These are phyloP conservation scores for Leishmania tarentolae DNA, from an alignment of 208 protist species.

Conservation along the genomic window DNA sequence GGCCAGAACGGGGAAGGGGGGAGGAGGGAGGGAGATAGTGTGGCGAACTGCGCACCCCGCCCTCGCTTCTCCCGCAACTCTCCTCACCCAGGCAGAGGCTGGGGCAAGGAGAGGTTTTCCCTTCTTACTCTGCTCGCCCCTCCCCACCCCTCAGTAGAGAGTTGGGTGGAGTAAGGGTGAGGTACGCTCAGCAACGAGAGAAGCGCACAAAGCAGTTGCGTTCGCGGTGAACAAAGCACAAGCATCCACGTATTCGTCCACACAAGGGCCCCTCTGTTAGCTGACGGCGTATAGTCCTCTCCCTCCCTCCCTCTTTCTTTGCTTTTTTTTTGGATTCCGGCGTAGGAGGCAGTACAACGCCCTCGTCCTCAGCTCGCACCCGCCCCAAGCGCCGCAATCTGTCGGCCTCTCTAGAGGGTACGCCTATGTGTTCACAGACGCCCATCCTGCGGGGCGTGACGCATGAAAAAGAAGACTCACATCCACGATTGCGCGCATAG, in stretches of 20 bases:
- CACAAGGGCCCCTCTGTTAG: background rate
- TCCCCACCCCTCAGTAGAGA: background rate
- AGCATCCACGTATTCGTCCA: background rate
- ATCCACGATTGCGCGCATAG: background rate
- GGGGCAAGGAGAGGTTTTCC: background rate
- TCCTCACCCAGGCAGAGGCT: background rate
- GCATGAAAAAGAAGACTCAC: background rate
- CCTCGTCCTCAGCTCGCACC: background rate
- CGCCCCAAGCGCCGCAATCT: background rate
- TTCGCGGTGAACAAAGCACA: background rate
- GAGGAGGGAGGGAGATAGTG: background rate
- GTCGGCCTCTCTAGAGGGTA: background rate
- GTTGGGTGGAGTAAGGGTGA: background rate
- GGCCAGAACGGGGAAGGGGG: background rate
- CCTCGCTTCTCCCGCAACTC: background rate
- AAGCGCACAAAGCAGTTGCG: background rate
- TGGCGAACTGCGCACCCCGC: background rate
- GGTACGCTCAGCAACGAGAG: background rate
- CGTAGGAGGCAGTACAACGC: background rate
- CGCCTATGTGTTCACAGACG: background rate
- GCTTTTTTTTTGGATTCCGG: too few relatives aligned
- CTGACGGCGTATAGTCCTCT: background rate
- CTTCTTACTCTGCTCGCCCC: background rate
- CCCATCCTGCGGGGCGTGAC: background rate
- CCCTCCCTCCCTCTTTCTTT: background rate